Conservation (phyloP, 805 yeast genomes). For the Barnettozyma siamensis region DNA sequence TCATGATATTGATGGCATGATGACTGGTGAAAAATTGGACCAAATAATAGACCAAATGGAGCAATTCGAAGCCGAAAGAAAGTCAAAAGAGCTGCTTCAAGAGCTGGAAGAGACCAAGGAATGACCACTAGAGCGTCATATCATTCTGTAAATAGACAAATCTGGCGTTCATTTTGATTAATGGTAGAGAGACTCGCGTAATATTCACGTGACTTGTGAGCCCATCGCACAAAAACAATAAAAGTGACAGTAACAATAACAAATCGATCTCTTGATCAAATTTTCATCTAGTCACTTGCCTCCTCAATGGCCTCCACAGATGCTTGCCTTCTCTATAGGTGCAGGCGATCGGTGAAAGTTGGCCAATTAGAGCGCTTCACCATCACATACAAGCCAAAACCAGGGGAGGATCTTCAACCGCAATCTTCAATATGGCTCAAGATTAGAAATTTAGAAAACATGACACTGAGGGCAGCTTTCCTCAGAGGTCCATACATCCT, state of each 20-base stretch:
- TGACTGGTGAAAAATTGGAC: constrained; percentile 56
- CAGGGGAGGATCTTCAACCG: constrained; percentile 27
- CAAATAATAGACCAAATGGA: constrained; percentile 50
- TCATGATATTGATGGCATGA: constrained; percentile 66
- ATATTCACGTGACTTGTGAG: too few relatives aligned
- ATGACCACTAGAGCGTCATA: background rate
- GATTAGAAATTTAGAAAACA: constrained; percentile 56
- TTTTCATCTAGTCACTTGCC: too few relatives aligned
- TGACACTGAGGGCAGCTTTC: constrained; percentile 64
- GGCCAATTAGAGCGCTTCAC: constrained; percentile 56
- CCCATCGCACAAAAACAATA: background rate
- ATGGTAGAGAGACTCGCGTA: too few relatives aligned
- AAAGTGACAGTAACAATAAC: too few relatives aligned
- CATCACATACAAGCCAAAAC: constrained; percentile 36
- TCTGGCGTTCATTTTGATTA: too few relatives aligned
- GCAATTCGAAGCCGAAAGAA: constrained; percentile 38
- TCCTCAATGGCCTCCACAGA: constrained; percentile 2
- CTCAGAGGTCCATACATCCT: constrained; percentile 72
- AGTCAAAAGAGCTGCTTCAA: constrained; percentile 29
- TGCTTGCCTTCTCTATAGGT: constrained; percentile 30
- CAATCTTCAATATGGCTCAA: constrained; percentile 43
- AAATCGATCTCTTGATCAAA: too few relatives aligned
- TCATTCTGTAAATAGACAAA: background rate
- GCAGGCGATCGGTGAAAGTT: constrained; percentile 41
- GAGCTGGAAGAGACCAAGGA: constrained; percentile 12